Percentiles rank a stretch among this genome's conserved stretches.
These are phyloP conservation scores for Nigrospora sphaerica DNA, from an alignment of 2,329 filamentous ascomycete species.

Conservation along the genomic window DNA sequence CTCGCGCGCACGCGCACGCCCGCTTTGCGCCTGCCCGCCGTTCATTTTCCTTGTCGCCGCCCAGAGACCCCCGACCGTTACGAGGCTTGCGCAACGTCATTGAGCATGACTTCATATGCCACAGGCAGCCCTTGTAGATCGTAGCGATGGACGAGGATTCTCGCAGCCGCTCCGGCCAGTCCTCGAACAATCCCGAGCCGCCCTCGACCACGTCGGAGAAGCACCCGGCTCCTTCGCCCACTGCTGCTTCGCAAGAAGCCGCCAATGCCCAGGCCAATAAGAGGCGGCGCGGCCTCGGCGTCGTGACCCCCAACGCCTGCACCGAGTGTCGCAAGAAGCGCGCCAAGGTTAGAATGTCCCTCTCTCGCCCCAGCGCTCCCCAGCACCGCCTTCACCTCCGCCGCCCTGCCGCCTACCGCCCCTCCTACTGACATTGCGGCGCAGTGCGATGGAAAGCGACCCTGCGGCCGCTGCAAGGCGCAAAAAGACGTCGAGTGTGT, in stretches of 20 bases:
- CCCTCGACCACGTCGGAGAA: constrained; percentile 15
- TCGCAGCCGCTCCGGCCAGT: constrained; percentile 14
- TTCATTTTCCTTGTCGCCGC: too few relatives aligned
- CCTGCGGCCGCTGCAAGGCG: constrained; percentile 46
- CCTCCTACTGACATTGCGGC: neutral
- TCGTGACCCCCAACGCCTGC: constrained; percentile 54
- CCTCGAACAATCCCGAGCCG: constrained; percentile 10
- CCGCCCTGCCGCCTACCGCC: neutral
- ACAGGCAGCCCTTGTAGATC: neutral
- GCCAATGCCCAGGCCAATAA: constrained; percentile 33
- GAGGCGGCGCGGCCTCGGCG: constrained; percentile 44
- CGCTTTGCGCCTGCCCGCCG: too few relatives aligned
- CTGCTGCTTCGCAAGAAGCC: constrained; percentile 4
- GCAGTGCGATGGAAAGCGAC: constrained; percentile 52
- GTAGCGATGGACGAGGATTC: constrained; percentile 22
- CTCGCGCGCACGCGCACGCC: too few relatives aligned
- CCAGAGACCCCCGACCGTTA: too few relatives aligned
- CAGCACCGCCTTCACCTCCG: neutral
- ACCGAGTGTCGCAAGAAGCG: constrained; percentile 57
- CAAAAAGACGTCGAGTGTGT: constrained; percentile 51
- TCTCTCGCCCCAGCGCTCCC: neutral
- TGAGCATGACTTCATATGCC: neutral
- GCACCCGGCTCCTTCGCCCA: constrained; percentile 9
- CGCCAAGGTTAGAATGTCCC: constrained; percentile 40
- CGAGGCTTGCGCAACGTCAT: neutral